Conservation (phyloP, 2,329 filamentous ascomycete species). For the Rhinocladiella mackenziei region DNA sequence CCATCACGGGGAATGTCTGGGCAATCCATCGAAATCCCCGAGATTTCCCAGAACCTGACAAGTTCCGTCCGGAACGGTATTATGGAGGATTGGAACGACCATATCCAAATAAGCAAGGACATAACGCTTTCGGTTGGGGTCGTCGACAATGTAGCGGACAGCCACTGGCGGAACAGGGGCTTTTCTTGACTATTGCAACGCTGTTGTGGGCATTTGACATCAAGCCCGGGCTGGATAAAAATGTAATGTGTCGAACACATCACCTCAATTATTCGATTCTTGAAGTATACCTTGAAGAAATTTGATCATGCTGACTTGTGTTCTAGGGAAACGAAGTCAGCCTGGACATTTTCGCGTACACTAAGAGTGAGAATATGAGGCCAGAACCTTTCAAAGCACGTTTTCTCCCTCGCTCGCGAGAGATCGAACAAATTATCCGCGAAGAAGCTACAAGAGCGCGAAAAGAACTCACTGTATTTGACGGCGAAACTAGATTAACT, state of each 20-base stretch:
- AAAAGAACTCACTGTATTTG: conserved; percentile 14
- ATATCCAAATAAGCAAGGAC: conserved; percentile 49
- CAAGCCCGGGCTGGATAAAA: conserved; percentile 38
- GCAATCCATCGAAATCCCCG: conserved; percentile 34
- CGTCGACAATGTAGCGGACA: conserved; percentile 53
- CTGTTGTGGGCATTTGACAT: conserved; percentile 58
- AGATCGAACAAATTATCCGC: conserved; percentile 14
- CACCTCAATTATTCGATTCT: not conserved
- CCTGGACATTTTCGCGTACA: conserved; percentile 18
- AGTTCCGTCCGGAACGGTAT: conserved; percentile 45
- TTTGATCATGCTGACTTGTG: not conserved
- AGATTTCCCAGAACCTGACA: conserved; percentile 38
- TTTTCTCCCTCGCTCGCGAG: conserved; percentile 14
- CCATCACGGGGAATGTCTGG: conserved; percentile 28
- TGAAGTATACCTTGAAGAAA: not conserved
- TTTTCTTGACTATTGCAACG: conserved; percentile 56
- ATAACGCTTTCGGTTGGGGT: conserved; percentile 58
- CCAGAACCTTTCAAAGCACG: conserved; percentile 19
- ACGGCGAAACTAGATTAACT: conserved; percentile 20
- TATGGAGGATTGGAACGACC: conserved; percentile 36
- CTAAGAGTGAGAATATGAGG: conserved; percentile 21
- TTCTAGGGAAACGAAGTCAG: conserved; percentile 16
- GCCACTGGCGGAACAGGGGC: conserved; percentile 56
- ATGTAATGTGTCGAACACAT: conserved; percentile 6
- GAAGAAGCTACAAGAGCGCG: conserved; percentile 12